phyloP scores from a whole-genome alignment of 768 basidiomycete genomes.

The Albatrellus ellisii region DNA sequence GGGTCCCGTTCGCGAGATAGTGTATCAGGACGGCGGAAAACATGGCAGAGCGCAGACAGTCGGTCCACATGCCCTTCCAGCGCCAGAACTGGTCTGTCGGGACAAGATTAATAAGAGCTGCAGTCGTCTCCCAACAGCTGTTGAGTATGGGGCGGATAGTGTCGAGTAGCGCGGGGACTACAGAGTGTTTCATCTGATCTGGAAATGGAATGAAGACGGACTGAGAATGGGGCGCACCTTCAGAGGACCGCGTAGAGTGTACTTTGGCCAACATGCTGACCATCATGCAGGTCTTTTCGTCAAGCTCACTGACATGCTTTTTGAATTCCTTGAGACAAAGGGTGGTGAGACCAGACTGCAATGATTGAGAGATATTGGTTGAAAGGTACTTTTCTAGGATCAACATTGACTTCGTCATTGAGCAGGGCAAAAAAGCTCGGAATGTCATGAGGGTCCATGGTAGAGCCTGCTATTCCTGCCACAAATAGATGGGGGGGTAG shows the following conservation, averaged over 20 bases:
- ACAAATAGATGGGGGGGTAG: too few relatives aligned
- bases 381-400: too few relatives aligned
- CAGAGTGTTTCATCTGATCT: too few relatives aligned
- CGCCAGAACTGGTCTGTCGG: slow-evolving; percentile 70
- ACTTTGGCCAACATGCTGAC: slow-evolving; percentile 68
- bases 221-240: slow-evolving; percentile 29
- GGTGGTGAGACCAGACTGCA: too few relatives aligned
- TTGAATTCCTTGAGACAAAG: slow-evolving; percentile 70
- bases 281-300: slow-evolving; percentile 62
- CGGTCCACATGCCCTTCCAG: slow-evolving; percentile 78
- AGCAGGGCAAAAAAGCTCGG: too few relatives aligned
- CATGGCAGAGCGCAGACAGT: slow-evolving; percentile 50
- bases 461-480: too few relatives aligned
- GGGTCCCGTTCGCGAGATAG: slow-evolving; percentile 44
- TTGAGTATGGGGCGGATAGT: slow-evolving; percentile 40
- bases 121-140: slow-evolving; percentile 37
- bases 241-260: slow-evolving; percentile 53
- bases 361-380: too few relatives aligned
- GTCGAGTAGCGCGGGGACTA: slow-evolving; percentile 50
- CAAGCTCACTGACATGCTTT: slow-evolving; percentile 59
- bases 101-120: slow-evolving; percentile 41
- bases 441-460: too few relatives aligned
- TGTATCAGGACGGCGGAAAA: slow-evolving; percentile 54
- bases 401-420: too few relatives aligned
- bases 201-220: too few relatives aligned